Base-by-base conservation (phyloP, 2,329 filamentous ascomycete species). In the Arthrobotrys entomopaga region DNA sequence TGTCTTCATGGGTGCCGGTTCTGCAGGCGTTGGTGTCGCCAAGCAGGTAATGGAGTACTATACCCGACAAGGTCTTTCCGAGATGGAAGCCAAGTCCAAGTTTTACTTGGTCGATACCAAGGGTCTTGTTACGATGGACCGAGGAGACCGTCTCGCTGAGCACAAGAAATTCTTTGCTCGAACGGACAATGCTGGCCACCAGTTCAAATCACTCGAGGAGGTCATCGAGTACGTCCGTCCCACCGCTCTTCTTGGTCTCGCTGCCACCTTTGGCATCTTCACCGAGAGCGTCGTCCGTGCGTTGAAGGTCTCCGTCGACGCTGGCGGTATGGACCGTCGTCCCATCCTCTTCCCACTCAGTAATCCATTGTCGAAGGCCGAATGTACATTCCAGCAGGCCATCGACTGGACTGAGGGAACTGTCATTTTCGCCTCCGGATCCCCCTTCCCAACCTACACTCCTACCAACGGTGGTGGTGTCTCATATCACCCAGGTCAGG, bases 31-130 rank as follows among this genome's bases (percentile, higher is more conserved):
- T 53, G 95, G 95, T 84, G 95, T 99, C 71, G 95, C 95, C 73
- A 97, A 96, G 86, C 95, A 98, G 85, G 90, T 99, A 76, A 93
- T 97, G 67, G 92, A 97, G 83, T 97, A 92, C 86, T 98, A 98
- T 84, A 92, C 93, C 79, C 91, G 92, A 78, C 91, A 93, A 79
- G 95, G 95, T 49, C 86, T 98, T 80, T 91, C 90, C 11, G 94
- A 98, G 82, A 88, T 93, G 79, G 90, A 92, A 77, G 94, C 95
- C 67, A 89, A 89, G 79, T 88, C 90, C 80, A 96, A 95, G 85
- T 98, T 99, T 87, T 98, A 91, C 88, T 91, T 99, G 56, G 93
- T 98, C 71, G 95, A 98, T 84, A 97, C 93, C 80, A 94, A 95
- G 85, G 95, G 95, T 79, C 89, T 99, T 22, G 94, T 99, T 57